Conservation (phyloP, 2,329 filamentous ascomycete genomes). For the Pyrenochaeta sp. region DNA sequence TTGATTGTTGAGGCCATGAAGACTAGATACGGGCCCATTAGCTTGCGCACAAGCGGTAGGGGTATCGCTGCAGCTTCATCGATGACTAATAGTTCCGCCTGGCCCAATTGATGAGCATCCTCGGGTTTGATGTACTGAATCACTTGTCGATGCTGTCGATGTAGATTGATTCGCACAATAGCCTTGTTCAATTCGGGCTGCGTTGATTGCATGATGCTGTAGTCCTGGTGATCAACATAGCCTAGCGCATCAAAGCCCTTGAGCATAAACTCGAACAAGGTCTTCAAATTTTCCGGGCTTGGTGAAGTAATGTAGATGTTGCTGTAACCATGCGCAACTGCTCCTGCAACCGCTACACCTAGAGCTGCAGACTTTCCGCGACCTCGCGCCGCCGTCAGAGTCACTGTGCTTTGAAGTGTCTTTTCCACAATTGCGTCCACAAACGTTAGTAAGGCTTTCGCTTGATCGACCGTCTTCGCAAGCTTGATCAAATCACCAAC, state of each 20-base stretch:
- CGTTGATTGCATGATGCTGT: conserved; percentile 97
- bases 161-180: conserved; percentile 95
- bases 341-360: conserved; percentile 91
- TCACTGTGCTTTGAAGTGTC: conserved; percentile 90
- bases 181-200: conserved; percentile 99
- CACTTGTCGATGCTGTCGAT: conserved; percentile 92
- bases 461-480: conserved; percentile 92
- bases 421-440: conserved; percentile 97
- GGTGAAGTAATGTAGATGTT: conserved; percentile 99
- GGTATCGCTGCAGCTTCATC: conserved; percentile 98
- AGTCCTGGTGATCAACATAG: conserved; percentile 95
- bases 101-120: conserved; percentile 92
- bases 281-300: conserved; percentile 98
- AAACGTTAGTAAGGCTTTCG: conserved; percentile 95
- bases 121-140: conserved; percentile 99
- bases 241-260: conserved; percentile 95
- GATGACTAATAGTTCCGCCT: conserved; percentile 94
- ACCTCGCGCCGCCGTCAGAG: conserved; percentile 90
- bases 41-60: conserved; percentile 86
- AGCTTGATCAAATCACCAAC: conserved; percentile 85
- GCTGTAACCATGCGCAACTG: conserved; percentile 94
- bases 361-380: conserved; percentile 96
- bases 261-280: conserved; percentile 97
- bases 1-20: conserved; percentile 99
- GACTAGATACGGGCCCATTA: conserved; percentile 95